A percentile compares a stretch with the other conserved stretches of the same genome.
phyloP scores from a whole-genome alignment of 2,329 filamentous ascomycete species.

The Cladobotryum protrusum region DNA sequence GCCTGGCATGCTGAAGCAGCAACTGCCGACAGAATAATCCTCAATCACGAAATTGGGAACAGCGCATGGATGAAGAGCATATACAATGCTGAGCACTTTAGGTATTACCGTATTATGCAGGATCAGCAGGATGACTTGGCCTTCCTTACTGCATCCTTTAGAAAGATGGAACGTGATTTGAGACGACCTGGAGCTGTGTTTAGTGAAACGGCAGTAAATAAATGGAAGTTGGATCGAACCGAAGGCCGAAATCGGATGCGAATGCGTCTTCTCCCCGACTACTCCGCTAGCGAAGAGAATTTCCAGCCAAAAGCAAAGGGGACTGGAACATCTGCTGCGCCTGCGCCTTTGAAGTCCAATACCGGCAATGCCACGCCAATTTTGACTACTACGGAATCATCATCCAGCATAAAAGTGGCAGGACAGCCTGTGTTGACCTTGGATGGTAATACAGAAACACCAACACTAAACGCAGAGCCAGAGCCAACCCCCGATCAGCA shows the following conservation, averaged over 20 bases:
- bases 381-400: neutral
- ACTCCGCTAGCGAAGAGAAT: constrained; percentile 58
- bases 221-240: constrained; percentile 92
- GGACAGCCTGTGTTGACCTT: constrained; percentile 17
- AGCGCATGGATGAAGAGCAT: constrained; percentile 94
- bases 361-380: constrained; percentile 20
- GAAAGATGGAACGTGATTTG: constrained; percentile 72
- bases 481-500: constrained; percentile 17
- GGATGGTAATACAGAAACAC: constrained; percentile 16
- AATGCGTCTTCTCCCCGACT: constrained; percentile 76
- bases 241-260: constrained; percentile 96
- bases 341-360: constrained; percentile 28
- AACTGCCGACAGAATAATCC: constrained; percentile 62
- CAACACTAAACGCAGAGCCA: constrained; percentile 19
- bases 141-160: constrained; percentile 70
- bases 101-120: constrained; percentile 81
- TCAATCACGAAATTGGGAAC: constrained; percentile 80
- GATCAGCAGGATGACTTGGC: constrained; percentile 87
- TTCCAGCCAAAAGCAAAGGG: constrained; percentile 79
- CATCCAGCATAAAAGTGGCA: constrained; percentile 14
- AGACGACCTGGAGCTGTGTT: constrained; percentile 77
- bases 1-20: constrained; percentile 69
- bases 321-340: constrained; percentile 35
- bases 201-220: constrained; percentile 55
- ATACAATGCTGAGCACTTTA: constrained; percentile 83